Conservation (phyloP, 2,329 filamentous ascomycete genomes). For the Phaeosphaeria sp. region DNA sequence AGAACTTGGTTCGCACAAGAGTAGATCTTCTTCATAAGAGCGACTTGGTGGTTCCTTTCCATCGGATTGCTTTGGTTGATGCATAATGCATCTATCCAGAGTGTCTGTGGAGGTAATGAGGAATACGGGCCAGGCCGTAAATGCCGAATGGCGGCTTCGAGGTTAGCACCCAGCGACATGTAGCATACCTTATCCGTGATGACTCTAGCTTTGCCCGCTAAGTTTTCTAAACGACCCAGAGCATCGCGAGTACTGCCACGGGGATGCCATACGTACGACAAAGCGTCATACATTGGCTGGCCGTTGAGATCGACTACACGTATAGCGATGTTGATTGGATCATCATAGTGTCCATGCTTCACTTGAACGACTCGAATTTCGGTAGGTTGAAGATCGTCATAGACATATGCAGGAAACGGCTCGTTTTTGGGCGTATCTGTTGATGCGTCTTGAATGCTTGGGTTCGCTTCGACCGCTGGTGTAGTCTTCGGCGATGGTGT, state of each 20-base stretch:
- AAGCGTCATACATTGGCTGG: neutral
- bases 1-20: neutral
- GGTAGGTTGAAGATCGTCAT: neutral
- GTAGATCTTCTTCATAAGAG: neutral
- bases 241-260: neutral
- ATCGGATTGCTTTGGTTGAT: neutral
- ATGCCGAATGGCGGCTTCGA: neutral
- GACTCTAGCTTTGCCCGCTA: neutral
- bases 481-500: neutral
- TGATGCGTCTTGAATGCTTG: too few species aligned
- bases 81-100: neutral
- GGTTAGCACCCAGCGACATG: neutral
- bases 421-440: neutral
- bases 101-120: neutral
- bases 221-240: neutral
- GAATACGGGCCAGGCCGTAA: neutral
- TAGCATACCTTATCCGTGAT: neutral
- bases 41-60: neutral
- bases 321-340: neutral
- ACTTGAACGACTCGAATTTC: neutral
- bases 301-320: neutral
- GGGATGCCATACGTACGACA: conserved; percentile 1
- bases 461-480: too few species aligned
- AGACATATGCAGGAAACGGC: neutral
- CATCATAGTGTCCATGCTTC: neutral